phyloP scores from a whole-genome alignment of 2,329 filamentous ascomycete genomes.

The Falciphora oryzae region DNA sequence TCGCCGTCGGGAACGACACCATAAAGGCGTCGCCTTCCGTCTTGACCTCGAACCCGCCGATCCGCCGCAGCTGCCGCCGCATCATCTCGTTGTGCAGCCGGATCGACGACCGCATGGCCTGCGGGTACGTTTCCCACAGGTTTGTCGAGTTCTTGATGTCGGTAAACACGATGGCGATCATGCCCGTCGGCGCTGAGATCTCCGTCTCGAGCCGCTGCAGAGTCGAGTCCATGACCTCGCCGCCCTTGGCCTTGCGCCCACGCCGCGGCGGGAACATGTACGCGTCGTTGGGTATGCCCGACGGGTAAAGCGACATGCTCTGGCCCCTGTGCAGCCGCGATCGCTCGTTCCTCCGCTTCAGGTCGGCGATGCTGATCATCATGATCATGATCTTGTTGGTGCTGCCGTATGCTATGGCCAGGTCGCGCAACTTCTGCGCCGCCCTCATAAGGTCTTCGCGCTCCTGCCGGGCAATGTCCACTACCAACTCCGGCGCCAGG shows the following conservation, averaged over 20 bases:
- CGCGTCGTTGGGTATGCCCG: constrained; percentile 64
- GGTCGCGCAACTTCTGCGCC: constrained; percentile 86
- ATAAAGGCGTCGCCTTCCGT: constrained; percentile 99
- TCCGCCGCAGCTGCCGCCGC: constrained; percentile 84
- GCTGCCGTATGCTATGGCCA: constrained; percentile 92
- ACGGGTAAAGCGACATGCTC: constrained; percentile 79
- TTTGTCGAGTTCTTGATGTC: constrained; percentile 98
- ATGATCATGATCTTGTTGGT: constrained; percentile 98
- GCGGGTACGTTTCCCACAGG: constrained; percentile 91
- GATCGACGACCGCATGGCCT: constrained; percentile 94
- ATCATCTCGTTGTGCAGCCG: constrained; percentile 97
- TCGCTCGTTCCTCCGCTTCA: constrained; percentile 76
- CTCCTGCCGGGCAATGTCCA: constrained; percentile 85
- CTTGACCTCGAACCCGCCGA: constrained; percentile 98
- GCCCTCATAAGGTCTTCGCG: constrained; percentile 89
- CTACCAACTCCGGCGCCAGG: constrained; percentile 79
- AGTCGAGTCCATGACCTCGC: constrained; percentile 74
- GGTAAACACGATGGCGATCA: constrained; percentile 92
- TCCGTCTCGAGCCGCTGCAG: constrained; percentile 83
- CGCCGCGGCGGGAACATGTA: constrained; percentile 59
- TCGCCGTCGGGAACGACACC: constrained; percentile 96
- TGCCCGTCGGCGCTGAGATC: constrained; percentile 84
- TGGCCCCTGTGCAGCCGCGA: constrained; percentile 68
- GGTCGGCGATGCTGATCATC: constrained; percentile 88
- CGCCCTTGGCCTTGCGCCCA: constrained; percentile 55